Base-by-base conservation (phyloP, 352 stramenopile species). In the Globisporangium emineosum region DNA sequence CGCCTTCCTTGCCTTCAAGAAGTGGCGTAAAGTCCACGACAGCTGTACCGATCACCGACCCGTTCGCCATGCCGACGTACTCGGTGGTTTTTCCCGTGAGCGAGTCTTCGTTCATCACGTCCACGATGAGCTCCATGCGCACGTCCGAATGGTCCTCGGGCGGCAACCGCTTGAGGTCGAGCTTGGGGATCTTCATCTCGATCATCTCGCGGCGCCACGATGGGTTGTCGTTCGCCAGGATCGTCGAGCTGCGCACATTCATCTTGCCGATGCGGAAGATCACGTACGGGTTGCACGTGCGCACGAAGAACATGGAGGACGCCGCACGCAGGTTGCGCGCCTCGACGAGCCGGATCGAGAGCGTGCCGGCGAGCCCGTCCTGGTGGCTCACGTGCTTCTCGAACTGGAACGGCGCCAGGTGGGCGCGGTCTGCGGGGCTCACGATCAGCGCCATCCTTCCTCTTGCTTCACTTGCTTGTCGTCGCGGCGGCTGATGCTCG, bases 91-190 rank as follows among this genome's bases (percentile, higher is more conserved):
- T 88, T 40, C 84, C 84, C 17, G 83, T 88, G 51, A 89, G 63
- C 63, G 82, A 90, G 64, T 93, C 82, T 35, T 93, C 84, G 67
- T 91, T 93, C 84, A 93, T 93, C 21, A 78, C 81, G 66, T 93
- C 84, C 21, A 93, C 68, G 21, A 78, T 86, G 30, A 93, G 76
- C 64, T 93, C 84, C 55, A 91, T 58, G 2, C 82, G 77, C 63
- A 89, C 71, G 66, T 91, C 72, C 57, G 84, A 93, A 70, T 93
- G 82, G 32, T 90, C 79, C 12, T 70, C 67, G 30, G 88, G 58
- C 40, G 78, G 78, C 42, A 70, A 62, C 37, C 76, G 79, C 63
- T 89, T 88, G 32, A 77, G 53, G 61, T 89, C 78, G 43, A 91
- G 62, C 59, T 93, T 93, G 4, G 76, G 75, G 53, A 93, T 76